Evolutionary conservation across 169 alveolate species (phyloP), one percentile per base, ranked within the genome.

Genomic region (Cryptosporidium parvum): DNA sequence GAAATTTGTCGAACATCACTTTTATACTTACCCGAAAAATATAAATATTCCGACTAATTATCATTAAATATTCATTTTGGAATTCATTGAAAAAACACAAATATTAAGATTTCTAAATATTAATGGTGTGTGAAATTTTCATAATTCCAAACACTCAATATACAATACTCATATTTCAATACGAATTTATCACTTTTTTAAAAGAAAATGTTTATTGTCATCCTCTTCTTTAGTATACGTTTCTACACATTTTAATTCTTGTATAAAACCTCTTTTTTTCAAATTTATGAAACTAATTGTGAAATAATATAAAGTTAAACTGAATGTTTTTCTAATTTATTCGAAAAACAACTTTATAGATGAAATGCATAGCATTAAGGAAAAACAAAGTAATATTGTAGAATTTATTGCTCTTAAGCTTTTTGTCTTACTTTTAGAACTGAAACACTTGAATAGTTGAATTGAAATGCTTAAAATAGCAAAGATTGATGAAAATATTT

Each of bases 381-480:
- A 56, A 56, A n/a, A 56, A 26, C 16, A 56, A 56, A 56, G 7
- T 23, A 53, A 56, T 10, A 23, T 12, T 26, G 35, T 56, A 4
- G 14, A 56, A n/a, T 56, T 56, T 56, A 56, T 12, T 26, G 16
- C 7, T 10, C 23, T 56, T 56, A 18, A 56, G 21, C 67, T 26
- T 21, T 21, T 26, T n/a, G 18, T 9, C 5, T 8, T 56, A 10
- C 35, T n/a, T 4, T 56, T 37, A 3, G 37, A 56, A 56, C 26
- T 56, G 8, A 23, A 21, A n/a, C 0, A 56, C 37, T 56, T 65
- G 44, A 71, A 26, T 0, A 39, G 6, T 51, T 51, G 23, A 1
- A 71, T 8, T 29, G 67, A 71, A 5, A 71, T 14, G 9, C 21
- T n/a, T 14, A 56, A 26, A 71, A 71, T 48, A 51, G 69, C 69